Percentiles rank a stretch among this genome's conserved stretches.
These are phyloP conservation scores for Neurospora sublineolata DNA, from an alignment of 495 filamentous ascomycete species.

Conservation along the genomic window DNA sequence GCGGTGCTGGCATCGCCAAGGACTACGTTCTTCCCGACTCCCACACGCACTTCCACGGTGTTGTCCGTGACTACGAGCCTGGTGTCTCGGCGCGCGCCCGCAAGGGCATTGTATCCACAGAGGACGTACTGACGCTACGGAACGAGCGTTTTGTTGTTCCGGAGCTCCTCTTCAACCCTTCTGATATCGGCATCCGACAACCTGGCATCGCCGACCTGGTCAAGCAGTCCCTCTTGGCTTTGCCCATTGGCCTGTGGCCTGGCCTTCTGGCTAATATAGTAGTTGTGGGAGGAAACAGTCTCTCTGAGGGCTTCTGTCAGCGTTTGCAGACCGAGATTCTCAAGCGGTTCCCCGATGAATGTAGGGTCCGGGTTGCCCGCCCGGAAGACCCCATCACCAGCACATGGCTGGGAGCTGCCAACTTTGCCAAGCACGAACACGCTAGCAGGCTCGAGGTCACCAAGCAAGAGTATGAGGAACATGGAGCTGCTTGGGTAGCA, in stretches of 20 bases:
- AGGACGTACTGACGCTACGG: conserved; percentile 75
- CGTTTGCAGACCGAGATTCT: conserved; percentile 70
- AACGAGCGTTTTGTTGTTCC: conserved; percentile 90
- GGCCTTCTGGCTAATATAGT: conserved; percentile 77
- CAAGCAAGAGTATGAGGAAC: conserved; percentile 80
- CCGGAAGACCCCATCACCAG: conserved; percentile 67
- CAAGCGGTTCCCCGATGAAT: conserved; percentile 63
- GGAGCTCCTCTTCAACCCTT: conserved; percentile 77
- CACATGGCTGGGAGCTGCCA: conserved; percentile 75
- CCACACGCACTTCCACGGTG: conserved; percentile 60
- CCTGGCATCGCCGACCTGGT: conserved; percentile 72
- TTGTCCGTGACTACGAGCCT: conserved; percentile 66
- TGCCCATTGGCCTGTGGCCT: conserved; percentile 69
- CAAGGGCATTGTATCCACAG: conserved; percentile 49
- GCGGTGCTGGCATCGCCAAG: conserved; percentile 62
- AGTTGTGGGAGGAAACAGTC: conserved; percentile 76
- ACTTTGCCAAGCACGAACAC: conserved; percentile 57
- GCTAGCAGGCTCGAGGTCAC: conserved; percentile 58
- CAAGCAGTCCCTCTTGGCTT: conserved; percentile 62
- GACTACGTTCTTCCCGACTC: conserved; percentile 95
- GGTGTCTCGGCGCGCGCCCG: conserved; percentile 41
- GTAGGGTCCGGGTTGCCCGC: conserved; percentile 58
- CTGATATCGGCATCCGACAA: conserved; percentile 77
- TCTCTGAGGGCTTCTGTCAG: conserved; percentile 71
- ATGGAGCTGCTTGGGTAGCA: conserved; percentile 66